Conservation (phyloP, 208 protist genomes). For the Trypanosomatidae sp. region DNA sequence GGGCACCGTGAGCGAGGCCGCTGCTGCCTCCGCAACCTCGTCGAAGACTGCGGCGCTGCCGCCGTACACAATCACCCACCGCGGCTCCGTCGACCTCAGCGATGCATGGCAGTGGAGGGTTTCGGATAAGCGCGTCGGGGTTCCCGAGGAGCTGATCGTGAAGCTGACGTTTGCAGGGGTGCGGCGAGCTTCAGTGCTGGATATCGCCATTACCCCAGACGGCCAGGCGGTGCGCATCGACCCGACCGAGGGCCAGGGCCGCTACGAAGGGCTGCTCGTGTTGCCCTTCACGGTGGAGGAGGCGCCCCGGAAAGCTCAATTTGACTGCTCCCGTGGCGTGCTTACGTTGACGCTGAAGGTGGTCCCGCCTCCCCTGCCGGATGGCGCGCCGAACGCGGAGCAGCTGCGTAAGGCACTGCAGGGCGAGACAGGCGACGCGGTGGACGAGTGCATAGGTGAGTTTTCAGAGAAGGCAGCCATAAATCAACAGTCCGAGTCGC, state of each 20-base stretch:
- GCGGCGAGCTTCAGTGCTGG: constrained; percentile 48
- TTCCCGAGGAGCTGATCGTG: constrained; percentile 81
- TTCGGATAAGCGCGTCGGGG: constrained; percentile 68
- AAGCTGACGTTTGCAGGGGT: constrained; percentile 69
- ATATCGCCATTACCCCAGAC: constrained; percentile 62
- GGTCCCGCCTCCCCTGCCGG: constrained; percentile 53
- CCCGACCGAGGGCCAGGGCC: constrained; percentile 34
- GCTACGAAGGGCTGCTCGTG: constrained; percentile 61
- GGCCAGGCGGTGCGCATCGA: constrained; percentile 51
- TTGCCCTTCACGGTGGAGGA: constrained; percentile 81
- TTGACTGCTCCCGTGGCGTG: constrained; percentile 47
- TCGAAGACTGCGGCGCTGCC: constrained; percentile 35
- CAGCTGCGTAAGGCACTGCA: constrained; percentile 32
- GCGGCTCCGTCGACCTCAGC: constrained; percentile 71
- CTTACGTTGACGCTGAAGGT: constrained; percentile 77
- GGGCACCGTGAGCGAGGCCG: not conserved
- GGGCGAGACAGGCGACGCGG: constrained; percentile 8
- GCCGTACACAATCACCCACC: constrained; percentile 68
- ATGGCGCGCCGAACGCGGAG: constrained; percentile 34
- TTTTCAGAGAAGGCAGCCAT: not conserved
- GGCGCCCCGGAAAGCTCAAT: constrained; percentile 60
- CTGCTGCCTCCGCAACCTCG: not conserved
- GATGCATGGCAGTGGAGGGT: constrained; percentile 85
- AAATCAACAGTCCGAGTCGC: not conserved
- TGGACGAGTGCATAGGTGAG: not conserved